Evolutionary conservation across 257 asterid species (phyloP).

Genomic region (Sherardia arvensis): DNA sequence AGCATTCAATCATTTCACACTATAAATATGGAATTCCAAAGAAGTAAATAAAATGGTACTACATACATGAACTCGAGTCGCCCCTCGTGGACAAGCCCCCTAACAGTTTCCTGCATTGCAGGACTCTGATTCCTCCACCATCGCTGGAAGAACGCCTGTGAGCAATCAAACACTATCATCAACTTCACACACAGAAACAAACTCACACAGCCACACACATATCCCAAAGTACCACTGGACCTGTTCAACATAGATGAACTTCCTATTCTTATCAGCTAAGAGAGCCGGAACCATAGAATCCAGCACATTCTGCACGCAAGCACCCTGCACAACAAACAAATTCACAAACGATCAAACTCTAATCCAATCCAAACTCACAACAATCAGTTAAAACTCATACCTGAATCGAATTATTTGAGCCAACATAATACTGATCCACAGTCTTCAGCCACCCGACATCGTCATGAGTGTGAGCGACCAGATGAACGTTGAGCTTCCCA

Average conservation of each 20-base stretch:
- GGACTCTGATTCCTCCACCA: slow-evolving; percentile 93
- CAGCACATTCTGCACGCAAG: slow-evolving; percentile 90
- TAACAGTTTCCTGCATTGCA: slow-evolving; percentile 45
- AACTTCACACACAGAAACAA: neutral
- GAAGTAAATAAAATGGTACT: neutral
- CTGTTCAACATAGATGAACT: slow-evolving; percentile 80
- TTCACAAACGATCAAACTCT: neutral
- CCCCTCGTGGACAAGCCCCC: slow-evolving; percentile 59
- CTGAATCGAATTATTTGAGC: slow-evolving; percentile 86
- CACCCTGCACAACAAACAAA: slow-evolving; percentile 42
- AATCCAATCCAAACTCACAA: neutral
- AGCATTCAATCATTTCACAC: neutral
- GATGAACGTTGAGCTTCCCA: slow-evolving; percentile 80
- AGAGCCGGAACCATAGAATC: slow-evolving; percentile 81
- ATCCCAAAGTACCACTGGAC: slow-evolving; percentile 18
- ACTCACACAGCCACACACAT: neutral
- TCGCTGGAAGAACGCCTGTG: slow-evolving; percentile 93
- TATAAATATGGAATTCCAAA: neutral
- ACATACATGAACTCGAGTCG: slow-evolving; percentile 90
- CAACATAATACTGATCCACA: slow-evolving; percentile 93
- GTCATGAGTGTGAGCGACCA: slow-evolving; percentile 93
- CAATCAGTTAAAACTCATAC: slow-evolving; percentile 17
- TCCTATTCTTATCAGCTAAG: slow-evolving; percentile 74
- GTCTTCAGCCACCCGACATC: slow-evolving; percentile 99
- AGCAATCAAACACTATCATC: neutral